These are phyloP conservation scores for Hydnomerulius pinastri DNA, from an alignment of 768 basidiomycete species.

Conservation along the genomic window DNA sequence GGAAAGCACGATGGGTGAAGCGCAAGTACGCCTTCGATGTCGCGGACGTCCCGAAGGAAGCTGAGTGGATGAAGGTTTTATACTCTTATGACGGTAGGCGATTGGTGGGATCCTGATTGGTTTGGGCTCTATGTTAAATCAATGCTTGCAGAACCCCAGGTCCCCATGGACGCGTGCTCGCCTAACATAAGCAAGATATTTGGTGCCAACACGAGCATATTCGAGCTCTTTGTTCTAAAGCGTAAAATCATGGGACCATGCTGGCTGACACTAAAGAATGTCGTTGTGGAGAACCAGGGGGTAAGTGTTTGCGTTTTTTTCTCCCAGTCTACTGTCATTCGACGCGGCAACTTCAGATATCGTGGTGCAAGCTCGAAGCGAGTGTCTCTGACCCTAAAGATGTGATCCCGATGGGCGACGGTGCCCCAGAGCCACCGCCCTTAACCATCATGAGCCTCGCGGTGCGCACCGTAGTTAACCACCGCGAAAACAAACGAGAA, in stretches of 20 bases:
- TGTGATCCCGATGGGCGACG: slow-evolving; percentile 79
- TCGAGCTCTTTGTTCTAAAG: slow-evolving; percentile 91
- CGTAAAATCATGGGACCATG: slow-evolving; percentile 99
- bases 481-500: slow-evolving; percentile 92
- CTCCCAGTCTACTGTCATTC: background rate
- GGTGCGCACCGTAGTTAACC: slow-evolving; percentile 89
- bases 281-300: slow-evolving; percentile 73
- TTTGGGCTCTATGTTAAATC: background rate
- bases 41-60: slow-evolving; percentile 73
- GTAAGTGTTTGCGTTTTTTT: slow-evolving; percentile 44
- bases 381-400: slow-evolving; percentile 84
- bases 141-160: slow-evolving; percentile 35
- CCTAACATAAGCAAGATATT: slow-evolving; percentile 87
- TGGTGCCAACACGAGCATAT: slow-evolving; percentile 89
- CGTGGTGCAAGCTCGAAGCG: slow-evolving; percentile 96
- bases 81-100: slow-evolving; percentile 83
- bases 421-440: slow-evolving; percentile 79
- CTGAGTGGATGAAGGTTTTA: slow-evolving; percentile 93
- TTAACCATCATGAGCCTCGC: slow-evolving; percentile 90
- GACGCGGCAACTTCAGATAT: slow-evolving; percentile 56
- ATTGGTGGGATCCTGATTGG: background rate
- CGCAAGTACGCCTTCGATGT: slow-evolving; percentile 89
- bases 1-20: slow-evolving; percentile 82
- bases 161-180: slow-evolving; percentile 73
- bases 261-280: slow-evolving; percentile 87